Evolutionary conservation across 495 filamentous ascomycete species (phyloP).

Genomic region (Xylaria intraflava): DNA sequence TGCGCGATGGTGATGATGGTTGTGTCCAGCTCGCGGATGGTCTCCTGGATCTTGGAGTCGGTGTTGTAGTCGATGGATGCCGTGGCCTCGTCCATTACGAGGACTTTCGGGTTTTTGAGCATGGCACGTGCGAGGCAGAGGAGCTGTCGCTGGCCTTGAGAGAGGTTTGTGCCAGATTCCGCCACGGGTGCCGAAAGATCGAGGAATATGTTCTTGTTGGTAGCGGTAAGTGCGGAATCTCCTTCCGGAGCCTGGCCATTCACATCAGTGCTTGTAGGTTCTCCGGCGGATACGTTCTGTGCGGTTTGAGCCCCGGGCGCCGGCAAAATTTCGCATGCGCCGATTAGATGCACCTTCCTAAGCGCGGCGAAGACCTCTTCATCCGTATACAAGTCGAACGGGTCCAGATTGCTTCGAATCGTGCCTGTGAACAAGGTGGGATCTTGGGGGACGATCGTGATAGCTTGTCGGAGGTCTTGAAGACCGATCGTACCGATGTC

Average conservation of each 20-base stretch:
- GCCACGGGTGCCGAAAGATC: conserved; percentile 78
- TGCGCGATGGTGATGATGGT: conserved; percentile 99
- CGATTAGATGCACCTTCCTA: conserved; percentile 85
- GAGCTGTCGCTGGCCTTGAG: conserved; percentile 93
- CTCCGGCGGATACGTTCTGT: conserved; percentile 3
- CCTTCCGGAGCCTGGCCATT: conserved; percentile 14
- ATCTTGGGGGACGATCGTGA: conserved; percentile 98
- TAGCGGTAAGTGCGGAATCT: conserved; percentile 30
- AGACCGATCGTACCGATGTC: conserved; percentile 86
- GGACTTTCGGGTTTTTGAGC: conserved; percentile 81
- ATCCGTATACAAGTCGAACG: conserved; percentile 85
- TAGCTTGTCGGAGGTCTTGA: conserved; percentile 82
- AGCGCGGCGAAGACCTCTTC: conserved; percentile 85
- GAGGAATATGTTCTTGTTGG: conserved; percentile 92
- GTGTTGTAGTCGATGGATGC: conserved; percentile 97
- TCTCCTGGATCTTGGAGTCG: conserved; percentile 92
- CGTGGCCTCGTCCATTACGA: conserved; percentile 99
- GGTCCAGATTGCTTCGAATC: conserved; percentile 90
- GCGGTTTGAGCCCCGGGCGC: not conserved
- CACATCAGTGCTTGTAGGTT: conserved; percentile 10
- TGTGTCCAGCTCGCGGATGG: conserved; percentile 80
- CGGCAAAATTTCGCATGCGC: conserved; percentile 42
- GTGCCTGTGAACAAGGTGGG: conserved; percentile 96
- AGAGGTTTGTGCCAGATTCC: conserved; percentile 92
- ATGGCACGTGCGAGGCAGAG: conserved; percentile 91